Percentiles rank a stretch among this genome's conserved stretches.
These are phyloP conservation scores for Arthrobotrys musiformis DNA, from an alignment of 2,329 filamentous ascomycete genomes.

Conservation along the genomic window DNA sequence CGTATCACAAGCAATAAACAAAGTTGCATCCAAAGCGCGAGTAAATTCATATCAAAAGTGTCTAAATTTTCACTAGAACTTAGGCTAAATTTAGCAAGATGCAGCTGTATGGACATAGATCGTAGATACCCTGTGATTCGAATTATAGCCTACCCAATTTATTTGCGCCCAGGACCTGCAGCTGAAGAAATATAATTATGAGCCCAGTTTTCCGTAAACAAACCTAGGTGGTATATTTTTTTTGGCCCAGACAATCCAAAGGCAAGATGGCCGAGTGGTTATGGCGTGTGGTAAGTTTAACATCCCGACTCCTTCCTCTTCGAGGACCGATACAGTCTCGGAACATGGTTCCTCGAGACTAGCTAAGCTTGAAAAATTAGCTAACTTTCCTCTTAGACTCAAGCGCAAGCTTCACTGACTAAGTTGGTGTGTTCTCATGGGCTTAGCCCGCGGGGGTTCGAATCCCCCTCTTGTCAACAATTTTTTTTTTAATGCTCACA, in stretches of 20 bases:
- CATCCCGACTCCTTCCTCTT: conserved; percentile 1
- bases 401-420: conserved; percentile 34
- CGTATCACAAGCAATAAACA: too few species aligned
- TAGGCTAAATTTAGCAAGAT: too few species aligned
- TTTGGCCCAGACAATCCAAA: background rate
- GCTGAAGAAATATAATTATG: background rate
- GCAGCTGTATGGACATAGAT: too few species aligned
- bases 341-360: background rate
- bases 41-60: too few species aligned
- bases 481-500: background rate
- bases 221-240: background rate
- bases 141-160: too few species aligned
- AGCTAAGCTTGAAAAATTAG: background rate
- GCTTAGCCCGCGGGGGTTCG: conserved; percentile 38
- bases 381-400: conserved; percentile 22
- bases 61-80: too few species aligned
- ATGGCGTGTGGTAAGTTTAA: conserved; percentile 23
- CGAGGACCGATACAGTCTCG: background rate
- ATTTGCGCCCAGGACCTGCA: too few species aligned
- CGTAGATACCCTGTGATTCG: too few species aligned
- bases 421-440: conserved; percentile 39
- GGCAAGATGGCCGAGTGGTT: conserved; percentile 44
- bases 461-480: conserved; percentile 35
- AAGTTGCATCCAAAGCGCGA: too few species aligned
- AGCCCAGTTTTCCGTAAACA: background rate